Percentiles rank a stretch among this genome's conserved stretches.
These are phyloP conservation scores for Boletellus emodensis DNA, from an alignment of 768 basidiomycete species.

Conservation along the genomic window DNA sequence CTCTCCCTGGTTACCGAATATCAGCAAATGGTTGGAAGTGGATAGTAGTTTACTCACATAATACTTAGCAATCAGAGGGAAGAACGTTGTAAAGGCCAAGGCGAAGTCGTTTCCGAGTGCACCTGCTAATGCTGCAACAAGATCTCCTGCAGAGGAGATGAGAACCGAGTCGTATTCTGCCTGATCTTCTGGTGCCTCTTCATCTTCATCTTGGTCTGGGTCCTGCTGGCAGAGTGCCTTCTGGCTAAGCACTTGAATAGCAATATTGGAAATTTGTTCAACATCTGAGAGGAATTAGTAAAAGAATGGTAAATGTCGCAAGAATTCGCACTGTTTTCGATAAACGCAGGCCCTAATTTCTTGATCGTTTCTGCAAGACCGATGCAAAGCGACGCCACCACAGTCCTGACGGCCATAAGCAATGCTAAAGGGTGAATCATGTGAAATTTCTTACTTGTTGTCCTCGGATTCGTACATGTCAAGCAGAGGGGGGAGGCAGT, in stretches of 20 bases:
- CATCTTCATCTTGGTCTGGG: constrained; percentile 85
- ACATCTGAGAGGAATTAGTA: constrained; percentile 45
- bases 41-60: constrained; percentile 54
- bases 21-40: neutral
- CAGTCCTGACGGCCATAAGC: constrained; percentile 50
- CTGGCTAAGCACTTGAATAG: constrained; percentile 83
- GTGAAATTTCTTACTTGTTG: constrained; percentile 74
- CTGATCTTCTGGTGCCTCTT: constrained; percentile 82
- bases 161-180: constrained; percentile 97
- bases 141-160: constrained; percentile 90
- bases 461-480: constrained; percentile 94
- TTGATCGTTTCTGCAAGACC: constrained; percentile 89
- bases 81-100: constrained; percentile 79
- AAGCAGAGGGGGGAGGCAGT: constrained; percentile 68
- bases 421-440: constrained; percentile 4
- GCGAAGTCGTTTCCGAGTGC: constrained; percentile 84
- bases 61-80: constrained; percentile 86
- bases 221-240: constrained; percentile 97
- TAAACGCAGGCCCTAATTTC: constrained; percentile 84
- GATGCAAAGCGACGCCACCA: constrained; percentile 83
- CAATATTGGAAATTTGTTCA: constrained; percentile 75
- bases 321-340: constrained; percentile 64
- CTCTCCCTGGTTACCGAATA: constrained; percentile 53
- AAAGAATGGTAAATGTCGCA: neutral
- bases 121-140: constrained; percentile 84